Conservation (phyloP, 2,329 filamentous ascomycete species). For the Colletotrichum lini region DNA sequence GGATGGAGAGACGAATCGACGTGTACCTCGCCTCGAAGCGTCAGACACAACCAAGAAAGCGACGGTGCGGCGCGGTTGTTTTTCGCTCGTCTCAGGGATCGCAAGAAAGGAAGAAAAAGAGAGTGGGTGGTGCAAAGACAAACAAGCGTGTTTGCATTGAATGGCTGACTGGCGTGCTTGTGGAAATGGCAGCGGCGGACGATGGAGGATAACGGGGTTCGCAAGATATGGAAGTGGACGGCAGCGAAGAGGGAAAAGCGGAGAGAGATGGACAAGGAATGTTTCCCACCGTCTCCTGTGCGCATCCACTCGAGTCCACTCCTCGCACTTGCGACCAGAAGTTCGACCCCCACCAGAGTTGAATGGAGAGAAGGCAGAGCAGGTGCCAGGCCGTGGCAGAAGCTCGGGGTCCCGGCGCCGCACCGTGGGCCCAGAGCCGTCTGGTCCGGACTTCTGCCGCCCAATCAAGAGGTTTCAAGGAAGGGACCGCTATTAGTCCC, state of each 20-base stretch:
- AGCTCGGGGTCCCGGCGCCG: constrained; percentile 27
- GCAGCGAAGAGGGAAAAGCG: constrained; percentile 19
- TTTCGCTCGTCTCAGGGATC: background rate
- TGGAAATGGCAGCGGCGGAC: constrained; percentile 3
- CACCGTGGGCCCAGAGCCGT: background rate
- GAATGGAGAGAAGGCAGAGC: background rate
- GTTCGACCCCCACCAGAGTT: background rate
- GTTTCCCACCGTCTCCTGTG: constrained; percentile 16
- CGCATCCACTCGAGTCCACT: background rate
- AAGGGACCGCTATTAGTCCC: background rate
- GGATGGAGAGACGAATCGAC: background rate
- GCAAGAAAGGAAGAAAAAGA: background rate
- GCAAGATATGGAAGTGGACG: constrained; percentile 11
- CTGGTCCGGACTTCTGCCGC: background rate
- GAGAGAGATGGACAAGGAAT: constrained; percentile 21
- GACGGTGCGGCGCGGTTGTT: background rate
- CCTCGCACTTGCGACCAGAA: background rate
- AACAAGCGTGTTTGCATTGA: background rate
- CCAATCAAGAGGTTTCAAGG: constrained; percentile 21
- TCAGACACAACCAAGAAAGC: background rate
- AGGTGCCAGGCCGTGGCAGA: background rate
- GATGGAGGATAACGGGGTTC: constrained; percentile 1
- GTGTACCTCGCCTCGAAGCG: background rate
- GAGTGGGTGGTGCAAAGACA: background rate
- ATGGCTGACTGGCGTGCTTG: background rate